Evolutionary conservation across 2,329 filamentous ascomycete species (phyloP).

Genomic region (Rutstroemia sydowiana): DNA sequence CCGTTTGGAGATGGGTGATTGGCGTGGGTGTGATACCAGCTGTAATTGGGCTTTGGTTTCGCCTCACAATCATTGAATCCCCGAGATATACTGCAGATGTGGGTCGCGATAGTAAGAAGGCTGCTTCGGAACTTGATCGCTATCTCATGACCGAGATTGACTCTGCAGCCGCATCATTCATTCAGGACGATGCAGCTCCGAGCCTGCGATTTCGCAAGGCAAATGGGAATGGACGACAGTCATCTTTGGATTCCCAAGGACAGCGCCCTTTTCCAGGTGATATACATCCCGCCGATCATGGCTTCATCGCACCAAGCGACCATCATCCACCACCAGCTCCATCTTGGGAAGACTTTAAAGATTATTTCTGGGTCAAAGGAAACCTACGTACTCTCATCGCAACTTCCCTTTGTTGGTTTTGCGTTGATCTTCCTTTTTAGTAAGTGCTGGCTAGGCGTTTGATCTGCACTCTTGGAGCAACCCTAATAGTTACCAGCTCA

Average conservation of each 20-base stretch:
- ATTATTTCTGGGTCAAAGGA: constrained; percentile 34
- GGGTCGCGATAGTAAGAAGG: constrained; percentile 15
- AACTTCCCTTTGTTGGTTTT: constrained; percentile 38
- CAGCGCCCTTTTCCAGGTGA: neutral
- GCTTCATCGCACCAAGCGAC: constrained; percentile 34
- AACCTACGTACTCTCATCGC: constrained; percentile 54
- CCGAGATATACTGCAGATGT: constrained; percentile 35
- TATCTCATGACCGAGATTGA: constrained; percentile 13
- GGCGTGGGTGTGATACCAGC: constrained; percentile 58
- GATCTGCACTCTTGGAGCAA: no score
- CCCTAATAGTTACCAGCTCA: no score
- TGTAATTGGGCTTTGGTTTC: constrained; percentile 55
- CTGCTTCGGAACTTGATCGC: constrained; percentile 16
- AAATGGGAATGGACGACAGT: neutral
- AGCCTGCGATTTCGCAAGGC: neutral
- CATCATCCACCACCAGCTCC: constrained; percentile 13
- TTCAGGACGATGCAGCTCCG: neutral
- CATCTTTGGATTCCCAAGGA: neutral
- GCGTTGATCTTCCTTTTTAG: constrained; percentile 5
- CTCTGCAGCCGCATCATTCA: constrained; percentile 4
- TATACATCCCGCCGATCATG: neutral
- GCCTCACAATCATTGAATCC: constrained; percentile 59
- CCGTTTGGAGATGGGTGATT: constrained; percentile 60
- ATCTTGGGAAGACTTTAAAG: constrained; percentile 20
- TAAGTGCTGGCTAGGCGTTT: no score